Percentiles rank a stretch among this genome's conserved stretches.
Conservation (phyloP, 2,329 filamentous ascomycete genomes). For the Bertia moriformis region DNA sequence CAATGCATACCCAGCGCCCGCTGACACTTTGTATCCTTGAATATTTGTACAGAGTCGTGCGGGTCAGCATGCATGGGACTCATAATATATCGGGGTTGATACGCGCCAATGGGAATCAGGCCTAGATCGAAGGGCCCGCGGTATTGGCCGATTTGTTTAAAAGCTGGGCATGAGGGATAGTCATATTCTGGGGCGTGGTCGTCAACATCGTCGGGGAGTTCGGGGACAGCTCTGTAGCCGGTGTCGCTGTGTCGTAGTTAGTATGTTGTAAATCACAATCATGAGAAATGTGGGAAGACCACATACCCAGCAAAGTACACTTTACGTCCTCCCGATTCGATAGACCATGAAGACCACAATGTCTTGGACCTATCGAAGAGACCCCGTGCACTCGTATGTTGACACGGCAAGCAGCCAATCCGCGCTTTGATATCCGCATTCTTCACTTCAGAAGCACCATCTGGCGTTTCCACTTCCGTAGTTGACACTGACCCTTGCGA, state of each 20-base stretch:
- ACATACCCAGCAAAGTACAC: slow-evolving; percentile 54
- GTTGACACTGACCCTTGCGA: slow-evolving; percentile 11
- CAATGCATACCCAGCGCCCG: slow-evolving; percentile 79
- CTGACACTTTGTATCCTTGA: slow-evolving; percentile 65
- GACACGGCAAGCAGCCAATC: slow-evolving; percentile 68
- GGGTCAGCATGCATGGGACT: slow-evolving; percentile 76
- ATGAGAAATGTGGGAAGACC: too few relatives aligned
- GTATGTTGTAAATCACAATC: slow-evolving; percentile 1
- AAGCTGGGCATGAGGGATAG: slow-evolving; percentile 63
- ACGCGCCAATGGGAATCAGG: slow-evolving; percentile 85
- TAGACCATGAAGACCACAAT: slow-evolving; percentile 78
- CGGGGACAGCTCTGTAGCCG: slow-evolving; percentile 68
- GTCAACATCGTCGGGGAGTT: slow-evolving; percentile 42
- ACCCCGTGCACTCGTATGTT: slow-evolving; percentile 63
- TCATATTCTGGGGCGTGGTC: slow-evolving; percentile 58
- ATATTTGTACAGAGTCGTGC: slow-evolving; percentile 78
- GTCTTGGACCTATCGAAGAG: slow-evolving; percentile 59
- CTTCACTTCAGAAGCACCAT: slow-evolving; percentile 8
- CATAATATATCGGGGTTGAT: slow-evolving; percentile 59
- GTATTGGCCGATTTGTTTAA: slow-evolving; percentile 65
- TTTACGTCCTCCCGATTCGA: slow-evolving; percentile 60
- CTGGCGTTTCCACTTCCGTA: slow-evolving; percentile 11
- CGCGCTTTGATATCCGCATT: slow-evolving; percentile 45
- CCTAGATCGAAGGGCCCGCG: slow-evolving; percentile 82
- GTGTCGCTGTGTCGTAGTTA: slow-evolving; percentile 52